phyloP scores from a whole-genome alignment of 1,284 basidiomycete genomes.

The Microbotryomycetes sp. region DNA sequence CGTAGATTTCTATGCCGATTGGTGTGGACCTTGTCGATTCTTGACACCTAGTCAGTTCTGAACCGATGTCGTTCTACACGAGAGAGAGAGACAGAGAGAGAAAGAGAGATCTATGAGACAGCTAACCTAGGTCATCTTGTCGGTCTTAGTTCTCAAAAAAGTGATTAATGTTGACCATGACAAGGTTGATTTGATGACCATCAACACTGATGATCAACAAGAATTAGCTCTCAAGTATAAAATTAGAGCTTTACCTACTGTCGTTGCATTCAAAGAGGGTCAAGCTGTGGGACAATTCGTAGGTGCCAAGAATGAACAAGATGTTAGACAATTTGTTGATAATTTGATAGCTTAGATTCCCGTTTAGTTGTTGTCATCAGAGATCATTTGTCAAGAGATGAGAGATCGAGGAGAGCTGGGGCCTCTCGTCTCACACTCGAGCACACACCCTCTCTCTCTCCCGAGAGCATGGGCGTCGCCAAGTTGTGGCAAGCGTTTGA shows the following conservation, averaged over 20 bases:
- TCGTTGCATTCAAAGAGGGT: constrained; percentile 31
- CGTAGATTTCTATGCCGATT: constrained; percentile 33
- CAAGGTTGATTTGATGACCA: constrained; percentile 7
- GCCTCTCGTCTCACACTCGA: no score
- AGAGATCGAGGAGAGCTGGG: no score
- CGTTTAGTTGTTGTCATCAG: no score
- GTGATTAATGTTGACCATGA: background rate
- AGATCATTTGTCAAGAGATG: no score
- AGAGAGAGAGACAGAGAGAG: no score
- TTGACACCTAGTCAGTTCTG: constrained; percentile 18
- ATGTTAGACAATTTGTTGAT: constrained; percentile 22
- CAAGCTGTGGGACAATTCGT: constrained; percentile 23
- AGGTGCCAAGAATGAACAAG: constrained; percentile 12
- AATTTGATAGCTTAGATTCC: constrained; percentile 1
- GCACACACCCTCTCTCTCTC: no score
- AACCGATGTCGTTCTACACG: background rate
- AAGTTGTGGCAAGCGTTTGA: constrained; percentile 22
- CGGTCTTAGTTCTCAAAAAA: background rate
- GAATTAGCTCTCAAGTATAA: constrained; percentile 27
- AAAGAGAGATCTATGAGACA: no score
- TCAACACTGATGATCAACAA: constrained; percentile 24
- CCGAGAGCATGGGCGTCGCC: constrained; percentile 28
- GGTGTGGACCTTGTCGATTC: constrained; percentile 30
- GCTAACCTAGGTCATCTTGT: no score
- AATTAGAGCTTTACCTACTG: constrained; percentile 25